Percentiles rank a stretch among this genome's conserved stretches.
Conservation (phyloP, 805 yeast genomes). For the Spathaspora sp. region DNA sequence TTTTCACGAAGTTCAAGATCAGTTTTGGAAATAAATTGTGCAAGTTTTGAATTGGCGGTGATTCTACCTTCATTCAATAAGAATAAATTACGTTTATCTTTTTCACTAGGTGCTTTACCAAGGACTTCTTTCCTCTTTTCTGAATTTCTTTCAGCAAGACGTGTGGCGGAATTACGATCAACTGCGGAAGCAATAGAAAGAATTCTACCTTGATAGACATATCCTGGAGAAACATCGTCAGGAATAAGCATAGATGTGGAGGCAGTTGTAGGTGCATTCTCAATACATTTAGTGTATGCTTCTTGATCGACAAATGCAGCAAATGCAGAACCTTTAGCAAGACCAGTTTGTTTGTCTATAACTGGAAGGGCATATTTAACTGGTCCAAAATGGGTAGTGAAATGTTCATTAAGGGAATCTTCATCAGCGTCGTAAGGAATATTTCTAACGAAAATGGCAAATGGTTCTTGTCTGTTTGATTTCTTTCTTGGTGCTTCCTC, state of each 20-base stretch:
- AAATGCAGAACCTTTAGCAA: conserved; percentile 93
- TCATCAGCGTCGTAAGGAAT: conserved; percentile 91
- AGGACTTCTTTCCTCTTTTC: conserved; percentile 66
- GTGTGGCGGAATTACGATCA: conserved; percentile 76
- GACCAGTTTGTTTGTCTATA: conserved; percentile 75
- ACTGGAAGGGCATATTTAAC: conserved; percentile 94
- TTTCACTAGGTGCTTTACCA: conserved; percentile 77
- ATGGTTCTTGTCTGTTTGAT: conserved; percentile 63
- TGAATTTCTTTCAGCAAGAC: conserved; percentile 69
- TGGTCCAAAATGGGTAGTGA: conserved; percentile 68
- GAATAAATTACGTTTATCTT: conserved; percentile 81
- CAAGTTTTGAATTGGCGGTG: conserved; percentile 73
- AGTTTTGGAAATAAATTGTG: conserved; percentile 58
- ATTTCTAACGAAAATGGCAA: conserved; percentile 82
- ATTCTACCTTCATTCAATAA: conserved; percentile 93
- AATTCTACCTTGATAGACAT: conserved; percentile 91
- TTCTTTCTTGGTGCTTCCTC: conserved; percentile 28
- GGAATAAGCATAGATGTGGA: conserved; percentile 71
- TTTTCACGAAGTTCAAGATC: conserved; percentile 88
- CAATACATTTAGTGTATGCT: conserved; percentile 64
- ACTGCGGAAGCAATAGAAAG: conserved; percentile 82
- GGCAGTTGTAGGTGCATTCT: conserved; percentile 70
- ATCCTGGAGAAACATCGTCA: conserved; percentile 86
- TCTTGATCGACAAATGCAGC: conserved; percentile 72
- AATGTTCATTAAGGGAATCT: conserved; percentile 75